A percentile compares a stretch with the other conserved stretches of the same genome.
Evolutionary conservation across 352 stramenopile genomes (phyloP).

Genomic region (Phytopythium helicoides): DNA sequence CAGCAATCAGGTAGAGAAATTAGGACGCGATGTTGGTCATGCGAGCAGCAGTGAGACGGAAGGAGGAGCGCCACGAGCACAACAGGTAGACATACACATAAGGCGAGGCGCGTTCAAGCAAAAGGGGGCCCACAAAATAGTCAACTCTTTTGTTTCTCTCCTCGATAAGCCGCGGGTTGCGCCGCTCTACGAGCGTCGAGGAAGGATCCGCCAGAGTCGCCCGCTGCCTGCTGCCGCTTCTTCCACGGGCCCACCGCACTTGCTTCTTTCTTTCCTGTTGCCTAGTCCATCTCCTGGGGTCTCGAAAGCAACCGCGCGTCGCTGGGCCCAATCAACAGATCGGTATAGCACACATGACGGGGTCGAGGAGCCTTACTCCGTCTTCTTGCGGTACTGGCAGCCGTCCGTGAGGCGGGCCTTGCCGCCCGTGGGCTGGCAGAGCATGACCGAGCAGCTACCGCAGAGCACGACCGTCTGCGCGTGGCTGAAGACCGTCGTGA

Average conservation of each 20-base stretch:
- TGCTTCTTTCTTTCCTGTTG: conserved; percentile 11
- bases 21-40: not conserved
- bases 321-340: conserved; percentile 1
- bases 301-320: conserved; percentile 4
- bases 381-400: conserved; percentile 99
- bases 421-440: conserved; percentile 98
- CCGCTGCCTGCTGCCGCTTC: too few species aligned
- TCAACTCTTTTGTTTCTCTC: conserved; percentile 47
- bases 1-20: too few species aligned
- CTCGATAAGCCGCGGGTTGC: conserved; percentile 1
- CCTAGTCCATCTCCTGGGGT: conserved; percentile 6
- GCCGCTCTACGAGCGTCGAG: too few species aligned
- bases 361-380: conserved; percentile 87
- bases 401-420: conserved; percentile 98
- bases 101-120: not conserved
- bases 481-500: conserved; percentile 99
- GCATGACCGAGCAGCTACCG: conserved; percentile 96
- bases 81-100: too few species aligned
- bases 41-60: too few species aligned
- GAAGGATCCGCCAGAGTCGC: too few species aligned
- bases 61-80: too few species aligned
- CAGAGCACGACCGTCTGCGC: conserved; percentile 98
- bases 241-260: conserved; percentile 6
- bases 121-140: conserved; percentile 55
- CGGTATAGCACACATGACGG: conserved; percentile 7